Conservation (phyloP, 2,329 filamentous ascomycete genomes). For the Ceratocystis alfenasii region DNA sequence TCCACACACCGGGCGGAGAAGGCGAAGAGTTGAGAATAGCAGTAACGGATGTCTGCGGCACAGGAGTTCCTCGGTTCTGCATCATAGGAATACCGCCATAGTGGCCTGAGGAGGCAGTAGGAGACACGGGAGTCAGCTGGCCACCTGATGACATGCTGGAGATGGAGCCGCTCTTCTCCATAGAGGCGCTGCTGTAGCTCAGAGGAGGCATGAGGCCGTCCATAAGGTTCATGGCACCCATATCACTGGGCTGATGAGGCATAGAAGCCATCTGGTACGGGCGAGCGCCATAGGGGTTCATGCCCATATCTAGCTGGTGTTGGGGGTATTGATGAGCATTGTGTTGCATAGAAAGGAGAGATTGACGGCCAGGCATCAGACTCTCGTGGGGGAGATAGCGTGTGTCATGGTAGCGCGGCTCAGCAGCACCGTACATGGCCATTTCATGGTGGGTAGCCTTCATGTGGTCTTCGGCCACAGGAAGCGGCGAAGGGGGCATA, state of each 20-base stretch:
- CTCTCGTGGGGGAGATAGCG: slow-evolving; percentile 7
- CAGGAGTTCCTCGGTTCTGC: background rate
- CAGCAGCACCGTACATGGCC: slow-evolving; percentile 15
- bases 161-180: slow-evolving; percentile 17
- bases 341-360: slow-evolving; percentile 13
- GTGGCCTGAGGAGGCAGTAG: slow-evolving; percentile 11
- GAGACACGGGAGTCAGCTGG: slow-evolving; percentile 17
- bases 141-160: slow-evolving; percentile 18
- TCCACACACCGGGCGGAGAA: slow-evolving; percentile 12
- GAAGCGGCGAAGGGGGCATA: slow-evolving; percentile 17
- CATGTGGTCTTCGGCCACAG: slow-evolving; percentile 3
- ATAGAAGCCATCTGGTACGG: slow-evolving; percentile 14
- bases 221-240: background rate
- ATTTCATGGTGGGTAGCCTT: slow-evolving; percentile 14
- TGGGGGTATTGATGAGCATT: slow-evolving; percentile 16
- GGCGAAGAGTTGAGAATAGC: slow-evolving; percentile 22
- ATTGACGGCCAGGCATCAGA: slow-evolving; percentile 15
- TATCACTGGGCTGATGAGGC: background rate
- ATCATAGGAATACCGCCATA: background rate
- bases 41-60: slow-evolving; percentile 16
- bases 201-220: slow-evolving; percentile 1
- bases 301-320: slow-evolving; percentile 15
- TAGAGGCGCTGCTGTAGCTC: slow-evolving; percentile 11
- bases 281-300: slow-evolving; percentile 14
- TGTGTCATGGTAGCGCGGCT: slow-evolving; percentile 12